These are phyloP conservation scores for Massarina eburnea DNA, from an alignment of 2,329 filamentous ascomycete species.

Conservation along the genomic window DNA sequence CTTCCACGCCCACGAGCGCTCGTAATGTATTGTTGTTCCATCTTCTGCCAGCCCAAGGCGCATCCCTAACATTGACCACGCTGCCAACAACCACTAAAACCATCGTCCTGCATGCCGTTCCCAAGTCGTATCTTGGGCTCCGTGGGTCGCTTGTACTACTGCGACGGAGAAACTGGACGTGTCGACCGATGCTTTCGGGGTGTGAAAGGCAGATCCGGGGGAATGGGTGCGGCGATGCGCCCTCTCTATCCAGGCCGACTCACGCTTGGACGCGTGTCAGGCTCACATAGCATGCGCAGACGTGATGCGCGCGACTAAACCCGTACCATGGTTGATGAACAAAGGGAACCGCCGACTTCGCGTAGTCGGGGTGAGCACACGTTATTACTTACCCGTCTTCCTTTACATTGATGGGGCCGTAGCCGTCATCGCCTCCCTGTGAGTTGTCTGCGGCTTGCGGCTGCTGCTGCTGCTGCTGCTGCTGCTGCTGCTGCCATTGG, in stretches of 20 bases:
- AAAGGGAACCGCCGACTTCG: not conserved
- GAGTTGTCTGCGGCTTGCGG: slow-evolving; percentile 34
- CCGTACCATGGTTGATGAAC: not conserved
- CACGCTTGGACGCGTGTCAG: not conserved
- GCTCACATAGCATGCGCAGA: not conserved
- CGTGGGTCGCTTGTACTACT: too few species aligned
- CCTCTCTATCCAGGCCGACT: too few species aligned
- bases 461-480: slow-evolving; percentile 26
- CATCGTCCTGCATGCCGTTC: too few species aligned
- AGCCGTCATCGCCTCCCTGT: slow-evolving; percentile 44
- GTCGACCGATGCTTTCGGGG: not conserved
- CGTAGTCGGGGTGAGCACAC: not conserved
- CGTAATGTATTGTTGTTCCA: slow-evolving; percentile 3
- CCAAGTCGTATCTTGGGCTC: too few species aligned
- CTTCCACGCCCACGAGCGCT: slow-evolving; percentile 3
- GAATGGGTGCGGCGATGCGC: too few species aligned
- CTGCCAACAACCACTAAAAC: not conserved
- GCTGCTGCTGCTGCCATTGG: slow-evolving; percentile 29
- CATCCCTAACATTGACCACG: too few species aligned
- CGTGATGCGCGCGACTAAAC: slow-evolving; percentile 8
- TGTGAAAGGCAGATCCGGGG: too few species aligned
- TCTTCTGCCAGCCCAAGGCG: not conserved
- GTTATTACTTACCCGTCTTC: slow-evolving; percentile 79
- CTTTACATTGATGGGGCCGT: slow-evolving; percentile 69
- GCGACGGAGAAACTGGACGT: too few species aligned